phyloP scores from a whole-genome alignment of 805 yeast genomes.

The Cephaloascus albidus region DNA sequence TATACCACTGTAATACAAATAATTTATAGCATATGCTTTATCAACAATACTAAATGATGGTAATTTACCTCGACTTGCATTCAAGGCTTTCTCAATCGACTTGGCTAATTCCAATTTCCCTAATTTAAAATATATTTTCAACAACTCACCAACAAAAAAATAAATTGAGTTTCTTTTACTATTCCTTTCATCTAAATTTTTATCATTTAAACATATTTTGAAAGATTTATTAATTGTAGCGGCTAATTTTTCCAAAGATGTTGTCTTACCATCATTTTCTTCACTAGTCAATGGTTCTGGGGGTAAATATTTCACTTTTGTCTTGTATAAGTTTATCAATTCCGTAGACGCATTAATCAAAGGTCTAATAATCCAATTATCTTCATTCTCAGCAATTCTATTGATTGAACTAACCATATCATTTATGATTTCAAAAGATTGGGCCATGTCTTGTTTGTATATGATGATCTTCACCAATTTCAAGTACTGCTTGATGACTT shows the following conservation, averaged over 20 bases:
- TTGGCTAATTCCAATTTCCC: constrained; percentile 65
- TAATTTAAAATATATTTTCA: constrained; percentile 59
- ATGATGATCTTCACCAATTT: constrained; percentile 24
- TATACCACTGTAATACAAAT: constrained; percentile 61
- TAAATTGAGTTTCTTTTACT: constrained; percentile 60
- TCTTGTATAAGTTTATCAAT: constrained; percentile 28
- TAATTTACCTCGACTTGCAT: constrained; percentile 39
- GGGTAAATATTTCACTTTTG: constrained; percentile 12
- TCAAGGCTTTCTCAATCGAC: constrained; percentile 62
- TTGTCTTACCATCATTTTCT: constrained; percentile 5
- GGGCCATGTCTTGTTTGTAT: constrained; percentile 19
- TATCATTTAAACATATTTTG: constrained; percentile 70
- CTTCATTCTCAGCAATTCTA: constrained; percentile 42
- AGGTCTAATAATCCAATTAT: constrained; percentile 42
- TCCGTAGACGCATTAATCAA: constrained; percentile 30
- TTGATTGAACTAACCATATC: constrained; percentile 36
- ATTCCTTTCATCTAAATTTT: constrained; percentile 37
- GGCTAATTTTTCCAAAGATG: constrained; percentile 43
- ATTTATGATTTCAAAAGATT: constrained; percentile 22
- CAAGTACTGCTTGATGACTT: constrained; percentile 19
- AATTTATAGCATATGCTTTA: constrained; percentile 48
- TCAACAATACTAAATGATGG: constrained; percentile 38
- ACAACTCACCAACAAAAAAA: constrained; percentile 60
- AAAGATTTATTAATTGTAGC: constrained; percentile 63
- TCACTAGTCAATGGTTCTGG: constrained; percentile 14